These are phyloP conservation scores for Yamadazyma diospyri DNA, from an alignment of 1,139 yeast genomes.

Conservation along the genomic window DNA sequence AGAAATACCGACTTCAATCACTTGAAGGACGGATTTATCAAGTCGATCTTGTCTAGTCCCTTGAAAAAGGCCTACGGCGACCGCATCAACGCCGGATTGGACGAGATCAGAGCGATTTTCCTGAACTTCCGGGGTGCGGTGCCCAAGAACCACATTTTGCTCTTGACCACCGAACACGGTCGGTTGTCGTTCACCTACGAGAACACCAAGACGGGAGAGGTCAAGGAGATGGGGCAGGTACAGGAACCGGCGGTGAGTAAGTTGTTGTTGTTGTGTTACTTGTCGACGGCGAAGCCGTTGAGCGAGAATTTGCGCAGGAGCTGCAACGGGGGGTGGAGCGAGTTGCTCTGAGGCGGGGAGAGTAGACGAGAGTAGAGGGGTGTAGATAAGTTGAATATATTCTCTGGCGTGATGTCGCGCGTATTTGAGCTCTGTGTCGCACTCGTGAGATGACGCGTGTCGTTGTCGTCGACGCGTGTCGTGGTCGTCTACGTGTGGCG, in stretches of 20 bases:
- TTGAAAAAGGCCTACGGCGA: slow-evolving; percentile 34
- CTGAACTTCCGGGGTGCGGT: slow-evolving; percentile 53
- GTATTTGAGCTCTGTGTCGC: no score
- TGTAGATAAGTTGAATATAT: no score
- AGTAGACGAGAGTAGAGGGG: no score
- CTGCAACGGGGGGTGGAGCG: slow-evolving; percentile 26
- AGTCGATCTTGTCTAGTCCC: slow-evolving; percentile 64
- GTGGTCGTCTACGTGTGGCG: no score
- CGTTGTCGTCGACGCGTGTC: no score
- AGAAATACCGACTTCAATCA: slow-evolving; percentile 89
- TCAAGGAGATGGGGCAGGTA: slow-evolving; percentile 44
- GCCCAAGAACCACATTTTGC: slow-evolving; percentile 59
- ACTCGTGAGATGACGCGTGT: no score
- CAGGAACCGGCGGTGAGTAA: slow-evolving; percentile 48
- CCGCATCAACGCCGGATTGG: slow-evolving; percentile 48
- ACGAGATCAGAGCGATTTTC: slow-evolving; percentile 52
- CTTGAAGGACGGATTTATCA: slow-evolving; percentile 82
- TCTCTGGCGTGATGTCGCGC: no score
- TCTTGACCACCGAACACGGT: slow-evolving; percentile 46
- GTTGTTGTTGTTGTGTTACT: slow-evolving; percentile 56
- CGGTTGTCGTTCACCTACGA: slow-evolving; percentile 42
- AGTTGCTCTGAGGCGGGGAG: slow-evolving; percentile 3
- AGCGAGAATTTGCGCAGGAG: slow-evolving; percentile 38
- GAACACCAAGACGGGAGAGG: slow-evolving; percentile 25
- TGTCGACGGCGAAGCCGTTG: slow-evolving; percentile 61